These are phyloP conservation scores for Suillus hirtellus DNA, from an alignment of 768 basidiomycete genomes.

Conservation along the genomic window DNA sequence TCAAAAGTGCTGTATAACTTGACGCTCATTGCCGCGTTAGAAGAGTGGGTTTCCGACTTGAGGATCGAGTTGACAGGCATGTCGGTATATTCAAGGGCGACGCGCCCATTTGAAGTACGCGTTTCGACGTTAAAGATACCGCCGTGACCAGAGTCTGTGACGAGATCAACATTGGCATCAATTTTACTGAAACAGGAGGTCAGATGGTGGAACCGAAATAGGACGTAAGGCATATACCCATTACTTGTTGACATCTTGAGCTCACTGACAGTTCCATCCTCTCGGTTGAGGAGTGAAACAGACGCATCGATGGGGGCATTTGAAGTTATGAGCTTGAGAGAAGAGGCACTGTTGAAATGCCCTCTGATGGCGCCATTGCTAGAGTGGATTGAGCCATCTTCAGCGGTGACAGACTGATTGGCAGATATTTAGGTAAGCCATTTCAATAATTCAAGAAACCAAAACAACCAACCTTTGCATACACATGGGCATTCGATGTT, in stretches of 20 bases:
- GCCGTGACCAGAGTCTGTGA: slow-evolving; percentile 28
- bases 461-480: slow-evolving; percentile 31
- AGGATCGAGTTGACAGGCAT: slow-evolving; percentile 40
- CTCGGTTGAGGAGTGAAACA: slow-evolving; percentile 37
- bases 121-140: slow-evolving; percentile 36
- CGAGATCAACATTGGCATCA: slow-evolving; percentile 33
- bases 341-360: slow-evolving; percentile 36
- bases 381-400: slow-evolving; percentile 32
- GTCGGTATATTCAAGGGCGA: slow-evolving; percentile 30
- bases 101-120: slow-evolving; percentile 28
- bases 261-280: slow-evolving; percentile 24
- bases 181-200: slow-evolving; percentile 31
- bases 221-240: slow-evolving; percentile 25
- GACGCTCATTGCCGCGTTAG: slow-evolving; percentile 26
- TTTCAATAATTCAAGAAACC: neutral
- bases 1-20: slow-evolving; percentile 41
- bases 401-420: slow-evolving; percentile 35
- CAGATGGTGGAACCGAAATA: neutral
- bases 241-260: slow-evolving; percentile 42
- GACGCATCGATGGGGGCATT: slow-evolving; percentile 42
- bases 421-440: neutral
- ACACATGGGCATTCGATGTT: slow-evolving; percentile 38
- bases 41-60: slow-evolving; percentile 29
- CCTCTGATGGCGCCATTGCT: slow-evolving; percentile 50
- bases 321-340: slow-evolving; percentile 36